These are phyloP conservation scores for Phlyctochytrium arcticum DNA, from an alignment of 192 early-diverging fungal species.

Conservation along the genomic window DNA sequence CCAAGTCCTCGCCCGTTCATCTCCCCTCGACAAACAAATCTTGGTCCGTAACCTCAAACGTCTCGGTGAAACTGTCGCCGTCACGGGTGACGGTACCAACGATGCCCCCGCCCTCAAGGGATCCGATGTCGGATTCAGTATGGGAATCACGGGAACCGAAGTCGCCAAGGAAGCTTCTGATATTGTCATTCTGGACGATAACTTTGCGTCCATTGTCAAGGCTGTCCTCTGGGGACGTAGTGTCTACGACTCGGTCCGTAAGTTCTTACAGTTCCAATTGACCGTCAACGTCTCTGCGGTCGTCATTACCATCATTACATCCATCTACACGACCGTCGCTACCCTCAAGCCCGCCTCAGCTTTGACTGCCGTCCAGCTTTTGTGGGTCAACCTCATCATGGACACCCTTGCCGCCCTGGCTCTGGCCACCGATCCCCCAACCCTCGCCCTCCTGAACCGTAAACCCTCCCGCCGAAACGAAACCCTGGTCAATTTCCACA, in stretches of 20 bases:
- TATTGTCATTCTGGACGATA: conserved; percentile 98
- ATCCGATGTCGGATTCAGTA: conserved; percentile 96
- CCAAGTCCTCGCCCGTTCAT: conserved; percentile 91
- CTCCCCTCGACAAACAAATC: conserved; percentile 94
- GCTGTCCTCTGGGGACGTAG: conserved; percentile 96
- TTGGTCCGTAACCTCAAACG: conserved; percentile 84
- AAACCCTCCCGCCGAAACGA: conserved; percentile 71
- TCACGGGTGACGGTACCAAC: conserved; percentile 99
- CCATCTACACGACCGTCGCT: conserved; percentile 39
- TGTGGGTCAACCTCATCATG: conserved; percentile 99
- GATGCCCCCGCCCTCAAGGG: conserved; percentile 89
- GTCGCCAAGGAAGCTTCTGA: conserved; percentile 99
- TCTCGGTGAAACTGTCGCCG: conserved; percentile 92
- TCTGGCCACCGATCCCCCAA: conserved; percentile 90
- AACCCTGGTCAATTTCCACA: conserved; percentile 76
- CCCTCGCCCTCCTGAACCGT: conserved; percentile 74
- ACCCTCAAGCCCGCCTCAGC: conserved; percentile 49
- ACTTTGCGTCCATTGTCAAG: conserved; percentile 95
- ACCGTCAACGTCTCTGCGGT: conserved; percentile 85
- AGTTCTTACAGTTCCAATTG: conserved; percentile 98
- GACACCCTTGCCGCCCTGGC: conserved; percentile 98
- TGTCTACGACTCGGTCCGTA: conserved; percentile 96
- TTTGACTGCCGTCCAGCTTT: conserved; percentile 92
- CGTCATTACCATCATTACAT: conserved; percentile 42
- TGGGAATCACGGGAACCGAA: conserved; percentile 99